phyloP scores from a whole-genome alignment of 177 flowering plant species.

The Vitis hybrid region DNA sequence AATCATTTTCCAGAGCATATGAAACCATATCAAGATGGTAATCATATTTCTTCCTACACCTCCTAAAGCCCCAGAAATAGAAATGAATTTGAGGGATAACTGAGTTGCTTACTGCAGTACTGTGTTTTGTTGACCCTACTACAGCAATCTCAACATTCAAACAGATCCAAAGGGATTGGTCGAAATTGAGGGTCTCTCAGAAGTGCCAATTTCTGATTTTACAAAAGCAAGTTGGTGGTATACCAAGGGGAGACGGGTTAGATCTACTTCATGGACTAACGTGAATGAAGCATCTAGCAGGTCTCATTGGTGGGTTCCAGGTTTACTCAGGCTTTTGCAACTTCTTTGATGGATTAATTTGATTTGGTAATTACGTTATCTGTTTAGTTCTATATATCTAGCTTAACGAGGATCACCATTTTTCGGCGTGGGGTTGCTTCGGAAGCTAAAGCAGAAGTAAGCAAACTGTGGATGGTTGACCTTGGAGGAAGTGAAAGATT shows the following conservation, averaged over 20 bases:
- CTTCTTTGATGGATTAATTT: constrained; percentile 23
- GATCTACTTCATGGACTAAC: constrained; percentile 82
- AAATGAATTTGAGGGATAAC: not conserved
- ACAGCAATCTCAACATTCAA: constrained; percentile 78
- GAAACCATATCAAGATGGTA: constrained; percentile 54
- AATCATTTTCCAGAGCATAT: constrained; percentile 27
- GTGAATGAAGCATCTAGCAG: constrained; percentile 84
- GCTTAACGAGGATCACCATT: constrained; percentile 76
- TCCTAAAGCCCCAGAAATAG: not conserved
- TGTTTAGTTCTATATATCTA: constrained; percentile 48
- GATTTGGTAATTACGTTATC: constrained; percentile 38
- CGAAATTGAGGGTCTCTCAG: constrained; percentile 72
- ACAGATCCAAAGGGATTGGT: constrained; percentile 66
- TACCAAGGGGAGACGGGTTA: constrained; percentile 52
- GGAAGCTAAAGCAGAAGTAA: constrained; percentile 37
- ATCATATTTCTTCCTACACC: not conserved
- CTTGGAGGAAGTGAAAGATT: constrained; percentile 90
- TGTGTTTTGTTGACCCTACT: constrained; percentile 22
- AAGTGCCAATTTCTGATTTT: constrained; percentile 52
- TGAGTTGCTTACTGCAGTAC: constrained; percentile 19
- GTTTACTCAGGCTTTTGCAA: constrained; percentile 3
- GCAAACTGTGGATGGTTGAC: constrained; percentile 93
- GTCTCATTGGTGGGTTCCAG: constrained; percentile 77
- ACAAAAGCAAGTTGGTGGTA: constrained; percentile 70
- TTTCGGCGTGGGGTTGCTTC: constrained; percentile 32